Conservation (phyloP, 208 protist genomes). For the Crithidia bombi region DNA sequence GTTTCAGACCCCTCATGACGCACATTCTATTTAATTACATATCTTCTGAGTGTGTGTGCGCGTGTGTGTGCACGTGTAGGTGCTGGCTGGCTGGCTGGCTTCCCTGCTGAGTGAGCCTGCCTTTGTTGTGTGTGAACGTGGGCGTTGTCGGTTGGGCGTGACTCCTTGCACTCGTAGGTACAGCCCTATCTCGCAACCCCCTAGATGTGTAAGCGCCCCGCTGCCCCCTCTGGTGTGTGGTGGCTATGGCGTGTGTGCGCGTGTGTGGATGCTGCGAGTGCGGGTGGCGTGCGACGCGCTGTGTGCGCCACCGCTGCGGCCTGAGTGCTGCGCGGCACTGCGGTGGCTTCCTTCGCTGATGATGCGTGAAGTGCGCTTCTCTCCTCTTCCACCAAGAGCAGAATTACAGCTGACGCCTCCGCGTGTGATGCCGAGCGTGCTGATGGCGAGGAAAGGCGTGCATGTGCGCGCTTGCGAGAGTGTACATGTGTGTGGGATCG, state of each 20-base stretch:
- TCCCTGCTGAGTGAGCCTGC: not conserved
- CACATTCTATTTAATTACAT: slow-evolving; percentile 55
- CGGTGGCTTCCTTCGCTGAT: slow-evolving; percentile 22
- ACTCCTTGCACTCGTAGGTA: slow-evolving; percentile 32
- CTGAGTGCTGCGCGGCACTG: not conserved
- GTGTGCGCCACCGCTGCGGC: not conserved
- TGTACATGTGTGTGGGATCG: not conserved
- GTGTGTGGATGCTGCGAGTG: not conserved
- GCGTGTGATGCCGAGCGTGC: slow-evolving; percentile 38
- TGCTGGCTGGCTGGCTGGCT: not conserved
- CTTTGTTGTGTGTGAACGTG: not conserved
- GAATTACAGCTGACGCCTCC: slow-evolving; percentile 46
- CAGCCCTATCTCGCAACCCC: slow-evolving; percentile 42
- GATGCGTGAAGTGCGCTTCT: slow-evolving; percentile 59
- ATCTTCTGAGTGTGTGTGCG: slow-evolving; percentile 51
- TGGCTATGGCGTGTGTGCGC: no score
- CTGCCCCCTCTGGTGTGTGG: no score
- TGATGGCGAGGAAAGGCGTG: slow-evolving; percentile 9
- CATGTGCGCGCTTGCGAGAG: not conserved
- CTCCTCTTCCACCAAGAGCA: slow-evolving; percentile 51
- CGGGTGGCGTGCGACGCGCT: not conserved
- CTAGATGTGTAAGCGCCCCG: slow-evolving; percentile 9
- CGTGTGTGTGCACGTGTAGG: not conserved
- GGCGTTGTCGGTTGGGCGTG: slow-evolving; percentile 55
- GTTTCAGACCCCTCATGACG: slow-evolving; percentile 74